These are phyloP conservation scores for Fusarium mundagurra DNA, from an alignment of 2,329 filamentous ascomycete species.

Conservation along the genomic window DNA sequence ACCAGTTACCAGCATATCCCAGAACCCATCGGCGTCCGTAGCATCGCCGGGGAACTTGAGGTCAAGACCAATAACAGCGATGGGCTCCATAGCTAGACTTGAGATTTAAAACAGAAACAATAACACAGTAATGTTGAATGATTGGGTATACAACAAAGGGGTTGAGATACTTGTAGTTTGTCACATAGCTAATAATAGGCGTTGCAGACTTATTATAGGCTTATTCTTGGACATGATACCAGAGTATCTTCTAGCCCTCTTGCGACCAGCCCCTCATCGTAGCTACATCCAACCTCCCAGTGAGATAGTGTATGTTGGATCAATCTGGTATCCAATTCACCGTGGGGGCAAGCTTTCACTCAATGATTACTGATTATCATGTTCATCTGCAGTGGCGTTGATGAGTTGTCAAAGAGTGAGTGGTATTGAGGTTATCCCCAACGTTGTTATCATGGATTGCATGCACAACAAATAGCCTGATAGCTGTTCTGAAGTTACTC, in stretches of 20 bases:
- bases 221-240: too few species aligned
- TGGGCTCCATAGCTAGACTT: background rate
- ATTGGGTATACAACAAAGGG: background rate
- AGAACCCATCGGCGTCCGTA: background rate
- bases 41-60: slow-evolving; percentile 9
- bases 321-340: background rate
- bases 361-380: too few species aligned
- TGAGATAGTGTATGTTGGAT: background rate
- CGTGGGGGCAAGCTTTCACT: background rate
- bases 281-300: background rate
- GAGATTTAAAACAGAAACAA: background rate
- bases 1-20: slow-evolving; percentile 7
- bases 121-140: background rate
- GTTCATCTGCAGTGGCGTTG: background rate
- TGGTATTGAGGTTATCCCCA: background rate
- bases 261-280: accelerated
- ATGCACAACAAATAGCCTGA: background rate
- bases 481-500: background rate
- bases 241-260: background rate
- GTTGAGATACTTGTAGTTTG: background rate
- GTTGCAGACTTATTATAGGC: background rate
- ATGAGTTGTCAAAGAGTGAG: background rate
- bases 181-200: background rate
- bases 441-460: background rate
- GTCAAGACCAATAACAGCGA: slow-evolving; percentile 4